A percentile compares a stretch with the other conserved stretches of the same genome.
Conservation (phyloP, 176 grass and related monocot genomes). For the Carex pumila region DNA sequence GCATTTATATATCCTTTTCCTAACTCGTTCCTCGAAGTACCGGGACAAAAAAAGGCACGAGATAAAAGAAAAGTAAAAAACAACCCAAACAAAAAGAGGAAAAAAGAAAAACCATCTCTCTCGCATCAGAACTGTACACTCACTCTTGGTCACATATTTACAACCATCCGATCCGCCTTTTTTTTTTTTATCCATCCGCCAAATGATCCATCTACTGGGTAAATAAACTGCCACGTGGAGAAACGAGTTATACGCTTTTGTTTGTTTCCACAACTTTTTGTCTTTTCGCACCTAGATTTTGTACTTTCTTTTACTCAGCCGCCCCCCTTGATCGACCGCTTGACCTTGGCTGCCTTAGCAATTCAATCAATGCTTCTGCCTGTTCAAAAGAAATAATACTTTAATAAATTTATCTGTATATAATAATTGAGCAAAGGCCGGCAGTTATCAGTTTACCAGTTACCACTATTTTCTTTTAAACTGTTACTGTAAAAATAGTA, state of each 20-base stretch:
- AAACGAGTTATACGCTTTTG: neutral
- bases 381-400: slow-evolving; percentile 25
- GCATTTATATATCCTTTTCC: neutral
- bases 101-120: slow-evolving; percentile 10
- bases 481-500: neutral
- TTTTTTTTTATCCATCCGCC: neutral
- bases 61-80: neutral
- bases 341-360: slow-evolving; percentile 61
- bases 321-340: slow-evolving; percentile 31
- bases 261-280: neutral
- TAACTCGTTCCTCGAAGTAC: slow-evolving; percentile 24
- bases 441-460: neutral
- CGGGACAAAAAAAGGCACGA: neutral
- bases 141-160: slow-evolving; percentile 50
- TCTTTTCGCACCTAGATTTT: neutral
- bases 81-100: slow-evolving; percentile 24
- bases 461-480: neutral
- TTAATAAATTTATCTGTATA: neutral
- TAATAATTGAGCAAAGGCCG: neutral
- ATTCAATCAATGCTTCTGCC: slow-evolving; percentile 68
- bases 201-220: neutral
- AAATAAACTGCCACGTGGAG: slow-evolving; percentile 22
- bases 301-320: slow-evolving; percentile 22
- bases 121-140: slow-evolving; percentile 71
- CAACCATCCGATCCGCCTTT: neutral